A percentile compares a stretch with the other conserved stretches of the same genome.
Conservation (phyloP, 768 basidiomycete genomes). For the Lactarius deliciosus region DNA sequence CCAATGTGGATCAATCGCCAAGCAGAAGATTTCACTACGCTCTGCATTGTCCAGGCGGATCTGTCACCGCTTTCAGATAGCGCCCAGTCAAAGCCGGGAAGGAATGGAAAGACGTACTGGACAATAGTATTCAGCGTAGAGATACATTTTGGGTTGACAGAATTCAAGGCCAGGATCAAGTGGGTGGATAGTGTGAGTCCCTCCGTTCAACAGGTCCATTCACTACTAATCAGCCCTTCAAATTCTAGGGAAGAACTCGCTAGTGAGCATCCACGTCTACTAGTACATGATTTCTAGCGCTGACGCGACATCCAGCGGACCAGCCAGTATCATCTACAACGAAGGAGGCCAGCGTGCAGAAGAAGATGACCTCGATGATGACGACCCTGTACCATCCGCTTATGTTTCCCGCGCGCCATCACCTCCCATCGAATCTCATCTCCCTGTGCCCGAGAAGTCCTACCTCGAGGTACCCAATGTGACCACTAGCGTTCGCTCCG, state of each 20-base stretch:
- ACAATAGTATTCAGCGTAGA: constrained; percentile 83
- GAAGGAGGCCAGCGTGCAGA: constrained; percentile 73
- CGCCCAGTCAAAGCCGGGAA: constrained; percentile 64
- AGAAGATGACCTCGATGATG: constrained; percentile 67
- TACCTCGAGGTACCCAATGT: constrained; percentile 35
- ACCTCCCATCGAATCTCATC: constrained; percentile 34
- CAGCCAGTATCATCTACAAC: constrained; percentile 79
- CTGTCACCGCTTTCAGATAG: constrained; percentile 69
- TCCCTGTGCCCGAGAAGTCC: constrained; percentile 31
- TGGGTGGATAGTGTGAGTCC: constrained; percentile 73
- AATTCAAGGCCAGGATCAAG: constrained; percentile 80
- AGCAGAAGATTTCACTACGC: constrained; percentile 67
- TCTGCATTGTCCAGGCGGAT: constrained; percentile 78
- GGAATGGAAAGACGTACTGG: constrained; percentile 72
- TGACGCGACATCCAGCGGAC: constrained; percentile 51
- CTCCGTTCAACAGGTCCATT: constrained; percentile 4
- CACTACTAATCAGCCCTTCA: constrained; percentile 10
- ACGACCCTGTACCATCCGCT: constrained; percentile 42
- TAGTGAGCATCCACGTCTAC: constrained; percentile 49
- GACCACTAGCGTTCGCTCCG: constrained; percentile 1
- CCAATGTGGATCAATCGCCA: constrained; percentile 74
- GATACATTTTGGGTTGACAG: constrained; percentile 80
- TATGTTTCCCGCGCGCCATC: constrained; percentile 57
- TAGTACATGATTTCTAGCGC: background rate
- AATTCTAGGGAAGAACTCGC: constrained; percentile 58